phyloP scores from a whole-genome alignment of 441 rosid genomes.

The Gossypium schwendimanii region DNA sequence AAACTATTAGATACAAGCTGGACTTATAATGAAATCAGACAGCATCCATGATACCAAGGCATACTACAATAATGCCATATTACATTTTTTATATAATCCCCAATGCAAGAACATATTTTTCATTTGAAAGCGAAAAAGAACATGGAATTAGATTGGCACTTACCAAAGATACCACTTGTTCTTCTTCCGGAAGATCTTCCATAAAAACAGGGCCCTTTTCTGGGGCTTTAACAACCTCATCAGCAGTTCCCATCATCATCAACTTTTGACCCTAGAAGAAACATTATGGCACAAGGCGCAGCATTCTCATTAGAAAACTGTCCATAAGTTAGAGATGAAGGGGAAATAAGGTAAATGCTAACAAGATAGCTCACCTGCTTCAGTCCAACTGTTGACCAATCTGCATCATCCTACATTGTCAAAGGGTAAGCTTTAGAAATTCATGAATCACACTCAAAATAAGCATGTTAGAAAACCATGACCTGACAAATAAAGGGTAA shows the following conservation, averaged over 20 bases:
- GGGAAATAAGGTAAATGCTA: background rate
- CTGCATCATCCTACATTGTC: slow-evolving; percentile 75
- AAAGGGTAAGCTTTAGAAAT: background rate
- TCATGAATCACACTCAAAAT: background rate
- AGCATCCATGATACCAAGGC: background rate
- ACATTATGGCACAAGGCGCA: background rate
- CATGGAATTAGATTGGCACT: slow-evolving; percentile 11
- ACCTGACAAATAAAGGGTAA: background rate
- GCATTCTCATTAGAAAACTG: background rate
- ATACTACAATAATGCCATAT: slow-evolving; percentile 4
- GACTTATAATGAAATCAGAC: background rate
- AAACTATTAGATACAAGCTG: background rate
- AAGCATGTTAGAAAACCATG: background rate
- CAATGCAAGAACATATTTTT: background rate
- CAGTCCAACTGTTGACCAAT: slow-evolving; percentile 84
- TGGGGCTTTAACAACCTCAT: slow-evolving; percentile 89
- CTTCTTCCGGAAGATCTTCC: slow-evolving; percentile 96
- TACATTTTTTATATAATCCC: background rate
- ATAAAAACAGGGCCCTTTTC: slow-evolving; percentile 84
- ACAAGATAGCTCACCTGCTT: slow-evolving; percentile 45
- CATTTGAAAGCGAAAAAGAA: slow-evolving; percentile 7
- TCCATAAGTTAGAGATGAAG: background rate
- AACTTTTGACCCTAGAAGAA: slow-evolving; percentile 76
- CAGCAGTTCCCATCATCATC: slow-evolving; percentile 99
- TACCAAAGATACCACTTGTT: slow-evolving; percentile 66